Conservation (phyloP, 768 basidiomycete genomes). For the Pisolithus marmoratus region DNA sequence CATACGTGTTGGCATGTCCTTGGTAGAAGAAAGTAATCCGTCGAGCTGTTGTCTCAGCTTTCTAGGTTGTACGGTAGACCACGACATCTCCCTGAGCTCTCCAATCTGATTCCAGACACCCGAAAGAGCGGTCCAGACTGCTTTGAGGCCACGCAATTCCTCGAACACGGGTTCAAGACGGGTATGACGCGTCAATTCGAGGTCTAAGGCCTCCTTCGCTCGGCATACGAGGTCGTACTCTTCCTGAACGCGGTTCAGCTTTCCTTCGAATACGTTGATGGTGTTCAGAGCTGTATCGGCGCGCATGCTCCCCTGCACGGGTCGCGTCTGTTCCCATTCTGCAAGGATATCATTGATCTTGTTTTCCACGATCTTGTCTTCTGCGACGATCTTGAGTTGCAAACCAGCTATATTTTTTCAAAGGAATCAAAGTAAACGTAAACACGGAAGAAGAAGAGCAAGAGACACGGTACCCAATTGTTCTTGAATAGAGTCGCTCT, state of each 20-base stretch:
- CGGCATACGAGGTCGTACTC: conserved; percentile 94
- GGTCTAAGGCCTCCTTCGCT: conserved; percentile 94
- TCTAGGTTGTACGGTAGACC: conserved; percentile 91
- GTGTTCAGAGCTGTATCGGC: conserved; percentile 96
- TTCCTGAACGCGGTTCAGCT: conserved; percentile 83
- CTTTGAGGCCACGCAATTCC: conserved; percentile 92
- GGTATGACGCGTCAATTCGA: conserved; percentile 85
- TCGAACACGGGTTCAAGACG: conserved; percentile 93
- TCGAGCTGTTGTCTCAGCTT: conserved; percentile 94
- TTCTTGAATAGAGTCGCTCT: conserved; percentile 98
- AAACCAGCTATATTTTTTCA: conserved; percentile 62
- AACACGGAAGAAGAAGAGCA: conserved; percentile 3
- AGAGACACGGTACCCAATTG: conserved; percentile 69
- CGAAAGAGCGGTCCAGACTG: conserved; percentile 97
- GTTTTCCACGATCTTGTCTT: conserved; percentile 96
- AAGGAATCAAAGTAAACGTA: neutral
- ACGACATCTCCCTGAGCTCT: conserved; percentile 81
- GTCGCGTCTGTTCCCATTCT: conserved; percentile 96
- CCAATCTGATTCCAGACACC: conserved; percentile 94
- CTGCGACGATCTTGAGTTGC: conserved; percentile 99
- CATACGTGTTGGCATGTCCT: conserved; percentile 99
- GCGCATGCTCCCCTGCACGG: conserved; percentile 93
- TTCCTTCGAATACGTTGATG: conserved; percentile 92
- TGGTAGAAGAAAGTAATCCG: conserved; percentile 83
- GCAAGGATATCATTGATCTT: conserved; percentile 85